These are phyloP conservation scores for Sclerotinia minor DNA, from an alignment of 2,329 filamentous ascomycete species.

Conservation along the genomic window DNA sequence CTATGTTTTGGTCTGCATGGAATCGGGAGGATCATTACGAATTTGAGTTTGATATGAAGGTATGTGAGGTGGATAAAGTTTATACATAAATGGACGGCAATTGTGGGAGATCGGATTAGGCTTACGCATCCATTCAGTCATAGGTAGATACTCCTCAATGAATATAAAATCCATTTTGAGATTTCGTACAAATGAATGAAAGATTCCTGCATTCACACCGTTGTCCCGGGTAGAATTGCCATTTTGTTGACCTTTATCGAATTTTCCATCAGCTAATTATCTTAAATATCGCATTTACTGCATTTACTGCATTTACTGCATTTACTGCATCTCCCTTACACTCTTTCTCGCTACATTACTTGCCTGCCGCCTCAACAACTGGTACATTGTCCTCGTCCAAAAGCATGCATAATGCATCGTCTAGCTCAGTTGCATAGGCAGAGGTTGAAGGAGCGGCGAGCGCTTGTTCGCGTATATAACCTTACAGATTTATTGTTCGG, in stretches of 20 bases:
- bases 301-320: no score
- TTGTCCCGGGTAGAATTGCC: background rate
- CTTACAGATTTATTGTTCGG: background rate
- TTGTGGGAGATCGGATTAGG: constrained; percentile 1
- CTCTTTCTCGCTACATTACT: background rate
- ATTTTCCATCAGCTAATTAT: background rate
- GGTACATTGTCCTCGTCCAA: background rate
- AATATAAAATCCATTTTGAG: background rate
- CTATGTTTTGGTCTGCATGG: constrained; percentile 1
- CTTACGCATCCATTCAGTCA: background rate
- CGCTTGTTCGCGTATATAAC: background rate
- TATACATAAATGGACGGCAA: constrained; percentile 2
- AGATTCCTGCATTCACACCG: background rate
- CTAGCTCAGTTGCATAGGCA: background rate
- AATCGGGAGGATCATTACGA: background rate
- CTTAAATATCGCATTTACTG: background rate
- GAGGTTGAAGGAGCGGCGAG: background rate
- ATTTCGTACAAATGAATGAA: background rate
- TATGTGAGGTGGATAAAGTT: background rate
- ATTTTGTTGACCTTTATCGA: background rate
- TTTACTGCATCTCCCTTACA: background rate
- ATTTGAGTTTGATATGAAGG: background rate
- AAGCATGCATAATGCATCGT: background rate
- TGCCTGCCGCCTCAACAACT: background rate
- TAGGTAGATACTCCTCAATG: background rate